phyloP scores from a whole-genome alignment of 2,329 filamentous ascomycete genomes.

The Fusarium beomiforme region DNA sequence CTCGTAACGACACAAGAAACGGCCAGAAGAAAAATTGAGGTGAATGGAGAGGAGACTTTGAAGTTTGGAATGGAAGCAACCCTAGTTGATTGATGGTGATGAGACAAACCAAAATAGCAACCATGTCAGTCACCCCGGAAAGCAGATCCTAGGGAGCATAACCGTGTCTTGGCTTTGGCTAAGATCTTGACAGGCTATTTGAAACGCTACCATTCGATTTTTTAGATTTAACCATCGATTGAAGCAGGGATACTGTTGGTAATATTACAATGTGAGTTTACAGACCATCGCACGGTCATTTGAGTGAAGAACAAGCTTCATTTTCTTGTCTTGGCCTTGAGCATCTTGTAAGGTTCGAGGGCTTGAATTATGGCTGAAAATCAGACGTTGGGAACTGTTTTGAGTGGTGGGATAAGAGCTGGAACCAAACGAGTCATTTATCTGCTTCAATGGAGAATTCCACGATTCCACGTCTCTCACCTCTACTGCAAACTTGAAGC shows the following conservation, averaged over 20 bases:
- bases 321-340: neutral
- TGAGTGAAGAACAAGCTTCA: neutral
- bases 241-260: neutral
- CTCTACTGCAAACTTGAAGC: neutral
- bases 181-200: neutral
- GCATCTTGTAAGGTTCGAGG: neutral
- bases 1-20: neutral
- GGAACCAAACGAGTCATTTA: neutral
- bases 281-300: neutral
- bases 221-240: neutral
- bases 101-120: slow-evolving; percentile 31
- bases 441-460: neutral
- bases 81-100: neutral
- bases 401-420: neutral
- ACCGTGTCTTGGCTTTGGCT: slow-evolving; percentile 15
- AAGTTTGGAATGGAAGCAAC: slow-evolving; percentile 2
- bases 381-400: neutral
- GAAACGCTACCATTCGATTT: neutral
- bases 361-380: neutral
- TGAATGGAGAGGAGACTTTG: neutral
- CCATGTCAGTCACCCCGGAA: slow-evolving; percentile 9
- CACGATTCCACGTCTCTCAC: neutral
- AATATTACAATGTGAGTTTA: neutral
- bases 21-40: neutral
- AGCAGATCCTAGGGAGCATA: slow-evolving; percentile 1